Base-by-base conservation (phyloP, 2,329 filamentous ascomycete species). In the Aureobasidium vineae region DNA sequence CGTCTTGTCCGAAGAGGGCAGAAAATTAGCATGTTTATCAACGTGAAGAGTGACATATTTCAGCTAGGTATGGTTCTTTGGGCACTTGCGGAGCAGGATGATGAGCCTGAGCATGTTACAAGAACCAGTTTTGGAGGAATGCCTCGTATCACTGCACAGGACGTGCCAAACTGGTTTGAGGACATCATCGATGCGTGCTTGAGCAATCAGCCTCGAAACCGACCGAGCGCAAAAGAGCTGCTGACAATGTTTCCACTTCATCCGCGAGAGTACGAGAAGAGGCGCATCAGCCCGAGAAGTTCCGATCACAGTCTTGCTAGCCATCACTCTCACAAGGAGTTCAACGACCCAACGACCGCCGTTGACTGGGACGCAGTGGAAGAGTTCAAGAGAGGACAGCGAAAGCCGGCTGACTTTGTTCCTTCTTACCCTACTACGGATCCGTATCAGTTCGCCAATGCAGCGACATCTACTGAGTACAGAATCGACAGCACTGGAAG, bases 11-110 rank as follows among this genome's bases (percentile, higher is more conserved):
- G 94, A 70, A 93, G 88, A 76, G 91, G 90, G 67, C 93, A 97
- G 77, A 86, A 92, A 36, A 93, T 99, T 63, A 90, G 91, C 53
- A 97, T 98, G 89, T 97, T 96, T 74, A 98, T 99, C 75, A 94
- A 95, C 15, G 92, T 97, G 75, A 99, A 99, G 78, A 97, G 94
- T 0, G 95, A 99, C 77, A 82, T 99, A 1, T 99, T 90, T 73
- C 95, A 99, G 77, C 84, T 98, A 5, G 95, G 95, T 5, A 99
- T 99, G 95, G 92, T 97, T 1, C 80, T 99, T 2, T 99, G 94
- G 92, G 92, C 91, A 26, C 80, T 99, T 53, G 94, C 92, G 1
- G 90, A 89, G 74, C 86, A 94, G 70, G 86, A 93, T 66, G 94
- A 98, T 73, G 94, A 98, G 73, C 95, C 95, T 1, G 95, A 98